These are phyloP conservation scores for Hemileccinum rubropunctum DNA, from an alignment of 768 basidiomycete species.

Conservation along the genomic window DNA sequence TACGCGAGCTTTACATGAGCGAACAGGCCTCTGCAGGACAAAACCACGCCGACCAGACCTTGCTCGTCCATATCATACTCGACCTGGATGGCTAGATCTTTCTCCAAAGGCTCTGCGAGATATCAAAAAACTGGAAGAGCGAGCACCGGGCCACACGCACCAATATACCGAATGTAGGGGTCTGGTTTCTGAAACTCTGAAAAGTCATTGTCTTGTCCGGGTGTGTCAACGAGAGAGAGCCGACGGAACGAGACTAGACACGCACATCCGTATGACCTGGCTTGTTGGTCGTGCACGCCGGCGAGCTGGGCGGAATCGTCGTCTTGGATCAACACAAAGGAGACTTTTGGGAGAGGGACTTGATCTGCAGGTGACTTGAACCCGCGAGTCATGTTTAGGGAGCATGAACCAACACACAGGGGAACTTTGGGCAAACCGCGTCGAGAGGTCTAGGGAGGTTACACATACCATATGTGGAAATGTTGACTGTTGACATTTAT, in stretches of 20 bases:
- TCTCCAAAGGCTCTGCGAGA: slow-evolving; percentile 79
- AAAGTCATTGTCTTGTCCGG: slow-evolving; percentile 56
- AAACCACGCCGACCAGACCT: slow-evolving; percentile 45
- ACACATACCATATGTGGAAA: slow-evolving; percentile 19
- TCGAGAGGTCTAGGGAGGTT: slow-evolving; percentile 3
- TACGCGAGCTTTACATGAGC: slow-evolving; percentile 1
- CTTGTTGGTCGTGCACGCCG: slow-evolving; percentile 62
- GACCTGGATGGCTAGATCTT: slow-evolving; percentile 87
- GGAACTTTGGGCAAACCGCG: slow-evolving; percentile 5
- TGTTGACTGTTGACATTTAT: slow-evolving; percentile 9
- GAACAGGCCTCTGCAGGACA: not conserved
- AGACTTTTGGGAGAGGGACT: slow-evolving; percentile 57
- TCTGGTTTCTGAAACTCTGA: slow-evolving; percentile 74
- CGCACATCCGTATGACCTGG: slow-evolving; percentile 74
- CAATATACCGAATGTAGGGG: slow-evolving; percentile 89
- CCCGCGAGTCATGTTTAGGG: slow-evolving; percentile 38
- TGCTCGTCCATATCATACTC: slow-evolving; percentile 99
- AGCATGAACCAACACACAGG: slow-evolving; percentile 17
- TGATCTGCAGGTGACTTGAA: slow-evolving; percentile 36
- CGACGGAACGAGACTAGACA: slow-evolving; percentile 11
- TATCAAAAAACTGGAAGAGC: slow-evolving; percentile 4
- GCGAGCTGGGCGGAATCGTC: slow-evolving; percentile 57
- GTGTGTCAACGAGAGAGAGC: slow-evolving; percentile 11
- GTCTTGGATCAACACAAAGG: slow-evolving; percentile 63
- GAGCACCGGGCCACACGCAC: slow-evolving; percentile 40